These are phyloP conservation scores for Apophysomyces ossiformis DNA, from an alignment of 371 early-diverging fungal species.

Conservation along the genomic window DNA sequence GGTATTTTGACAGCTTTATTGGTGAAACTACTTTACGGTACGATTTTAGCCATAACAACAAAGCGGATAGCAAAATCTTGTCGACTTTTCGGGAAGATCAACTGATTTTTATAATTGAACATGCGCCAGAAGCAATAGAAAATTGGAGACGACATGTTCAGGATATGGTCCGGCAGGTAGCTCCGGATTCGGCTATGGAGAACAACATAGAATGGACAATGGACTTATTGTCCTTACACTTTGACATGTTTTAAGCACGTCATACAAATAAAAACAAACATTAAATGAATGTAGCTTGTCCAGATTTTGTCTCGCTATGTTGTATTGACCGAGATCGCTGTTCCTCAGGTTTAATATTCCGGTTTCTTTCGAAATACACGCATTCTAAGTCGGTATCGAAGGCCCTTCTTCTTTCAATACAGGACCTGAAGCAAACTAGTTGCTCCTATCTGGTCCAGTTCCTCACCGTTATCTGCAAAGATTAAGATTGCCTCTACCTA, in stretches of 20 bases:
- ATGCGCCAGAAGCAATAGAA: background rate
- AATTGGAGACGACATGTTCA: background rate
- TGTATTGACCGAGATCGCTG: background rate
- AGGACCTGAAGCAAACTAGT: too few species aligned
- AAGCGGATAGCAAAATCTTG: background rate
- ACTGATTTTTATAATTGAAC: constrained; percentile 17
- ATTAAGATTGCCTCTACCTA: too few species aligned
- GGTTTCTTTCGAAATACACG: too few species aligned
- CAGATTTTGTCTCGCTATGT: background rate
- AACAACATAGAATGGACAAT: constrained; percentile 3
- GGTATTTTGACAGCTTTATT: constrained; percentile 1
- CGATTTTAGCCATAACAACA: background rate
- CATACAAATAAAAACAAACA: too few species aligned
- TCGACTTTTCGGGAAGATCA: constrained; percentile 10
- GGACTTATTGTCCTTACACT: background rate
- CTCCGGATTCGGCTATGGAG: background rate
- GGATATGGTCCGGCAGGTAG: background rate
- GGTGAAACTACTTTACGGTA: background rate
- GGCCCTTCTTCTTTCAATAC: too few species aligned
- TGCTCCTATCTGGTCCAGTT: too few species aligned
- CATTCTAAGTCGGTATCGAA: too few species aligned
- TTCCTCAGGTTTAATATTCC: too few species aligned
- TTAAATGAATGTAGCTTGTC: too few species aligned
- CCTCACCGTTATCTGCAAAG: too few species aligned
- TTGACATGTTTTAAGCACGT: background rate